These are phyloP conservation scores for Xylaria grammica DNA, from an alignment of 495 filamentous ascomycete genomes.

Conservation along the genomic window DNA sequence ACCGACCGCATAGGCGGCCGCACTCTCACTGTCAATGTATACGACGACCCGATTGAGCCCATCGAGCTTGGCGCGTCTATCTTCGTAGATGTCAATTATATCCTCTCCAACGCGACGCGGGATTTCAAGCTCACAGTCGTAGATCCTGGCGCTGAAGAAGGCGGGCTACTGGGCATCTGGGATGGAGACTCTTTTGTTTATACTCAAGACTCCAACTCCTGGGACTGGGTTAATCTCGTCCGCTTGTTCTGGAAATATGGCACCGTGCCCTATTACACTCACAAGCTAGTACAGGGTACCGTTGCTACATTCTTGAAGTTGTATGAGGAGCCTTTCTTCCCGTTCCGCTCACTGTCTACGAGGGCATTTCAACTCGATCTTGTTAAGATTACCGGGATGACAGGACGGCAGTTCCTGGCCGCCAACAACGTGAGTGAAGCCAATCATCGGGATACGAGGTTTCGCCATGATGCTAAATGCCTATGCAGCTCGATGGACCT, in stretches of 20 bases:
- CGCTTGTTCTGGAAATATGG: slow-evolving; percentile 90
- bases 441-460: background rate
- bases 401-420: slow-evolving; percentile 72
- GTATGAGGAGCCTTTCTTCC: slow-evolving; percentile 83
- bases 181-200: slow-evolving; percentile 81
- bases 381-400: slow-evolving; percentile 63
- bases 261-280: slow-evolving; percentile 72
- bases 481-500: slow-evolving; percentile 57
- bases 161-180: slow-evolving; percentile 73
- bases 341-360: slow-evolving; percentile 75
- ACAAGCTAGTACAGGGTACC: slow-evolving; percentile 71
- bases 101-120: slow-evolving; percentile 75
- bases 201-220: slow-evolving; percentile 56
- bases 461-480: background rate
- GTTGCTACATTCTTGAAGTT: slow-evolving; percentile 77
- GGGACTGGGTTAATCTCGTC: slow-evolving; percentile 77
- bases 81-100: slow-evolving; percentile 86
- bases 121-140: slow-evolving; percentile 66
- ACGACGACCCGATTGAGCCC: slow-evolving; percentile 68
- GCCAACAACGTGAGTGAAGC: slow-evolving; percentile 59
- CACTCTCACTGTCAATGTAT: slow-evolving; percentile 84
- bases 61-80: slow-evolving; percentile 92
- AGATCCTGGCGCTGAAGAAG: slow-evolving; percentile 40
- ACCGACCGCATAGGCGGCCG: slow-evolving; percentile 82
- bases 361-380: slow-evolving; percentile 70